Base-by-base conservation (phyloP, 1,284 basidiomycete genomes). In the Inonotus obliquus region DNA sequence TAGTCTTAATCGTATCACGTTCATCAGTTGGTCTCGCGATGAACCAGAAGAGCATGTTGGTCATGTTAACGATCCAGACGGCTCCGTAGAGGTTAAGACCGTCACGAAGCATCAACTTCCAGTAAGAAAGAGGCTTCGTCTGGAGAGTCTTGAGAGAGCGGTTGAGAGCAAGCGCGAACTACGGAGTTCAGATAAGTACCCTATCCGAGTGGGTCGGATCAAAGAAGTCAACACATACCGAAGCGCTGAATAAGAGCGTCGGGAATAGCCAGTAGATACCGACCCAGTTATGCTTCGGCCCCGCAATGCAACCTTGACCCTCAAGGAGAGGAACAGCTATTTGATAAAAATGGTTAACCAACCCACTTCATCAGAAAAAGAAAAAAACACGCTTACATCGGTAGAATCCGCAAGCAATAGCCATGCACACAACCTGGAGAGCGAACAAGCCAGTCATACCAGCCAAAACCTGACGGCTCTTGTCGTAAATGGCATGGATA, bases 61-160 rank as follows among this genome's bases (percentile, higher is more conserved):
- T 77, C 74, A 89, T 80, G 79, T 92, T 90, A 64, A 92, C 86
- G 66, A 86, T 67, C 78, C 83, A 87, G 72, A 92, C 81, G 32
- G 89, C 80, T 60, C 81, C 87, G 69, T 92, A 92, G 61, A 92
- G 82, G 75, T 91, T 92, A 65, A 92, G 83, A 10, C 89, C 88
- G 70, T 92, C 90, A 63, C 90, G 87, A 64, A 92, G 87, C 89
- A 91, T 91, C 66, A 92, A 79, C 69, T 91, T 90, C 90, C 90
- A 92, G 48, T 79, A 76, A 57, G 77, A 79, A 62, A 90, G 73
- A 0, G 75, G 80, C 69, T 87, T 89, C 37, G 76, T 67, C 53
- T 79, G 67, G 64, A 87, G 81, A 1, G 87, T 89, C 62, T 76
- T 70, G 66, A 87, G 65, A 27, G 88, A 90, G 58, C 88, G 85